Evolutionary conservation across 352 stramenopile genomes (phyloP), one percentile per base, ranked within the genome.

Genomic region (Globisporangium sylvaticum): DNA sequence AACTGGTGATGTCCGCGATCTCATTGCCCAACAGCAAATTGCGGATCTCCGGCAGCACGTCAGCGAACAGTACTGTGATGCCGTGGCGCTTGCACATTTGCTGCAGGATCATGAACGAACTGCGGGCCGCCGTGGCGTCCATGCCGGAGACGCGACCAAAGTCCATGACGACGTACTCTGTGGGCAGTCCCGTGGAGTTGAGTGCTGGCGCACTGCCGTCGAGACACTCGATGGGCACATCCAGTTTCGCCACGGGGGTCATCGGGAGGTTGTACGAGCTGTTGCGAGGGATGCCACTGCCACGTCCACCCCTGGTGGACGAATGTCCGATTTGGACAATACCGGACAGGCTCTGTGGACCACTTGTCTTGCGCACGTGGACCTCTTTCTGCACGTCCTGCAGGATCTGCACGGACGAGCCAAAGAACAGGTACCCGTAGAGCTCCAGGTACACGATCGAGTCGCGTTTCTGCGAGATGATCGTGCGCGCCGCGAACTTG

Each of bases 101-200:
- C 72, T 88, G 81, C 42, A 95, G 64, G 56, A 92, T 92, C 84
- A 93, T 92, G 60, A 96, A 88, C 31, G 81, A 90, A 29, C 78
- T 89, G 18, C 88, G 87, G 27, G 87, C 87, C 6, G 88, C 88
- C 7, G 90, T 96, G 3, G 88, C 88, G 68, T 97, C 90, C 84
- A 97, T 96, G 34, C 89, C 90, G 20, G 89, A 93, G 34, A 96
- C 90, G 46, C 81, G 86, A 20, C 70, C 85, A 62, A 97, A 97
- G 59, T 97, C 89, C 76, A 97, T 89, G 25, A 97, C 87, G n/a
- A 97, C 74, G 62, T 87, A 94, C 69, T 92, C 76, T 1, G 87
- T 93, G 1, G 84, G 81, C n/a, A 92, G 55, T 1, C 81, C 82
- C 14, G 88, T 70, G 0, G 72, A 66, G 50, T 83, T 80, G 10